phyloP scores from a whole-genome alignment of 169 alveolate species.

The Plasmodium cynomolgi region DNA sequence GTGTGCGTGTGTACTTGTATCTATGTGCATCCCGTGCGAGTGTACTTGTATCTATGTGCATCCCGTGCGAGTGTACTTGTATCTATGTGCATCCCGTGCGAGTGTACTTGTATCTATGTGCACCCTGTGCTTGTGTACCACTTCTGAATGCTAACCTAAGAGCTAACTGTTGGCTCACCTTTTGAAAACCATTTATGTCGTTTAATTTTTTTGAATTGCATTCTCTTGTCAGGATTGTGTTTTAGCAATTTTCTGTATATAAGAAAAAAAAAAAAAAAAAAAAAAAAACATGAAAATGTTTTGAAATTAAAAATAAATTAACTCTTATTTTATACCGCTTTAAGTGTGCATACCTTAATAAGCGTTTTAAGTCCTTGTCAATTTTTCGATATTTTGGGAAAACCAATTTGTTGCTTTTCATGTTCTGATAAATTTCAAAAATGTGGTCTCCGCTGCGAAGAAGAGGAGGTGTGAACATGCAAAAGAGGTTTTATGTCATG shows the following conservation, averaged over 20 bases:
- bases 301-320: constrained; percentile 38
- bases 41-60: neutral
- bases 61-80: neutral
- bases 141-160: neutral
- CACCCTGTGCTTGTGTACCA: neutral
- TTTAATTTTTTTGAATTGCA: constrained; percentile 67
- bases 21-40: too few relatives aligned
- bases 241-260: constrained; percentile 47
- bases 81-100: neutral
- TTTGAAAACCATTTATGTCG: constrained; percentile 74
- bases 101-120: neutral
- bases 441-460: constrained; percentile 50
- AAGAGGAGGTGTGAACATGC: neutral
- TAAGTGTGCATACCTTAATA: constrained; percentile 48
- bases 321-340: constrained; percentile 4
- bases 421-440: constrained; percentile 54
- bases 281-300: neutral
- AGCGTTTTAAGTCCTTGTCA: constrained; percentile 21
- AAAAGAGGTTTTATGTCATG: neutral
- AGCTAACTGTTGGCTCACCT: neutral
- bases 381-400: constrained; percentile 66
- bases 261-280: neutral
- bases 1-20: neutral
- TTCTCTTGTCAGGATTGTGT: constrained; percentile 67
- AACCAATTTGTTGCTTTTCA: constrained; percentile 31